These are phyloP conservation scores for Platismatia glauca DNA, from an alignment of 495 filamentous ascomycete species.

Conservation along the genomic window DNA sequence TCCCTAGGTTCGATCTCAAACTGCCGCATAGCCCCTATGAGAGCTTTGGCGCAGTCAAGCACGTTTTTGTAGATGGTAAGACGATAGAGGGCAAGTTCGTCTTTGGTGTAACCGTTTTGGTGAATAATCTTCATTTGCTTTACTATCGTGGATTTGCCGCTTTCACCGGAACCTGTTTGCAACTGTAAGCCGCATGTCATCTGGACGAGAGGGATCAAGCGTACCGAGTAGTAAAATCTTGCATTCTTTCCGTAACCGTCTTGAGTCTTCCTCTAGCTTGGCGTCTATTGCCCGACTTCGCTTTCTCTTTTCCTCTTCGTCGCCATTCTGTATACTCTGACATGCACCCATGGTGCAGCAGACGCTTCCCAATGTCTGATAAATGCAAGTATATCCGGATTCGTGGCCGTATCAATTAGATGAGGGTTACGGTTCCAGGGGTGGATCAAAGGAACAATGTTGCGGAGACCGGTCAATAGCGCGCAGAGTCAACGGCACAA, in stretches of 20 bases:
- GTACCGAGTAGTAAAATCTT: slow-evolving; percentile 92
- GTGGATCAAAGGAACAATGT: background rate
- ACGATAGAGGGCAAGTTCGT: slow-evolving; percentile 86
- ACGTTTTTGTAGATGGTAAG: slow-evolving; percentile 97
- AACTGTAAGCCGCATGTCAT: background rate
- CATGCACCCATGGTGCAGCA: slow-evolving; percentile 72
- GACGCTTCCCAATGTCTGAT: background rate
- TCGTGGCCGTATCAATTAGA: no score
- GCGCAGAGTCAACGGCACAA: background rate
- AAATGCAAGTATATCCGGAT: background rate
- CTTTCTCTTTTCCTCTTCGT: slow-evolving; percentile 85
- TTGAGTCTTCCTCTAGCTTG: slow-evolving; percentile 84
- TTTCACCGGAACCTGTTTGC: slow-evolving; percentile 82
- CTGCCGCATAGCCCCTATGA: slow-evolving; percentile 80
- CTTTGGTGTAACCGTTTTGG: slow-evolving; percentile 86
- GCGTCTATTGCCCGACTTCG: slow-evolving; percentile 88
- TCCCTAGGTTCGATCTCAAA: slow-evolving; percentile 70
- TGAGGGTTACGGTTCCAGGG: background rate
- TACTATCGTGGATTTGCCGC: slow-evolving; percentile 97
- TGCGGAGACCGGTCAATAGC: background rate
- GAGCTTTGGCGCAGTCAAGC: slow-evolving; percentile 86
- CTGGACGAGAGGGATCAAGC: slow-evolving; percentile 18
- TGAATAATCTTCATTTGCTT: slow-evolving; percentile 99
- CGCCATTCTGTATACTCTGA: slow-evolving; percentile 68
- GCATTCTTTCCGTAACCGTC: slow-evolving; percentile 87